These are phyloP conservation scores for Sporobolomyces roseus DNA, from an alignment of 768 basidiomycete genomes.

Conservation along the genomic window DNA sequence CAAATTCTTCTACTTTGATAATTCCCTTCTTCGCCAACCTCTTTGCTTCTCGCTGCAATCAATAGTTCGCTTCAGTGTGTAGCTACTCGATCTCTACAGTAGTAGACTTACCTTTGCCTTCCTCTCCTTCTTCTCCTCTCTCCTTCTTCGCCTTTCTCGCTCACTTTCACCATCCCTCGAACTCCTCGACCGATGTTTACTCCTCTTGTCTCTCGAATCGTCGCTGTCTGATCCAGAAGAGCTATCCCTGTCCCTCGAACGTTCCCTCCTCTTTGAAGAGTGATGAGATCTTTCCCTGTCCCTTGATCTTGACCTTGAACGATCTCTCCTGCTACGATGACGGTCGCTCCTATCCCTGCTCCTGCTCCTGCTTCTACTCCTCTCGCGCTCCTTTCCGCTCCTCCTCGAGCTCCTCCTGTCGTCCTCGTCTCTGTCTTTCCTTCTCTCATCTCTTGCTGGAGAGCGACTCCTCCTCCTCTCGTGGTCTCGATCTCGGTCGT, in stretches of 20 bases:
- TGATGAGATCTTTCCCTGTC: neutral
- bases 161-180: no score
- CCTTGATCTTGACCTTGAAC: constrained; percentile 29
- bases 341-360: neutral
- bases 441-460: no score
- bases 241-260: neutral
- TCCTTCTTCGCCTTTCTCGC: no score
- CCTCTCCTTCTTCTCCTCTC: constrained; percentile 36
- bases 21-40: constrained; percentile 30
- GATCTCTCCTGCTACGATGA: constrained; percentile 4
- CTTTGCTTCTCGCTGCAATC: constrained; percentile 22
- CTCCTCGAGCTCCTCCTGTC: no score
- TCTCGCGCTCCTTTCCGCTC: neutral
- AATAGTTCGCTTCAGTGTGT: neutral
- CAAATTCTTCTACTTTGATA: constrained; percentile 27
- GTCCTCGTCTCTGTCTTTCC: no score
- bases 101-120: constrained; percentile 24
- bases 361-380: constrained; percentile 1
- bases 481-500: no score
- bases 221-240: constrained; percentile 19
- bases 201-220: constrained; percentile 21
- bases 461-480: no score
- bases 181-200: constrained; percentile 5
- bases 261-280: neutral
- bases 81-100: neutral